phyloP scores from a whole-genome alignment of 2,329 filamentous ascomycete genomes.

The Domatiomyces globalis region DNA sequence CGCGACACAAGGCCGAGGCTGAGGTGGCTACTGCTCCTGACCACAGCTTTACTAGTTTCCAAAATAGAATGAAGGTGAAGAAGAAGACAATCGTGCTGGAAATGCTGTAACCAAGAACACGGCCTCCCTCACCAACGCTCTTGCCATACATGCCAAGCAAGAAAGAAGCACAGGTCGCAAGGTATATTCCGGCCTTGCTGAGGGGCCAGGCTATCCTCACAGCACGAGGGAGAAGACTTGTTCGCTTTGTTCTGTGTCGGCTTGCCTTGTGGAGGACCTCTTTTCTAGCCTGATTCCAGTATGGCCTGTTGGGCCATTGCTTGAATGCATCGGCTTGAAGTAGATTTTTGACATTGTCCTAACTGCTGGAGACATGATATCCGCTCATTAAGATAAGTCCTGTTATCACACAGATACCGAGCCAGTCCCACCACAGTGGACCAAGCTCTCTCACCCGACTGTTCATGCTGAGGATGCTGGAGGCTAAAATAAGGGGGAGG shows the following conservation, averaged over 20 bases:
- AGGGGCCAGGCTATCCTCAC: background rate
- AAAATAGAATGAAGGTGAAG: background rate
- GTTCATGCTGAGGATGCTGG: slow-evolving; percentile 1
- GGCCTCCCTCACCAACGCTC: background rate
- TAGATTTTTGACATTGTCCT: background rate
- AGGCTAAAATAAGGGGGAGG: background rate
- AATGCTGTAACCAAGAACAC: background rate
- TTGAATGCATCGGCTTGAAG: background rate
- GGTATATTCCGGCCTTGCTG: background rate
- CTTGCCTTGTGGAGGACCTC: background rate
- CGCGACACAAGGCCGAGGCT: too few relatives aligned
- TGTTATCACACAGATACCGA: slow-evolving; percentile 1
- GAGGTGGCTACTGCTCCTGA: too few relatives aligned
- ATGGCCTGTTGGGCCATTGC: background rate
- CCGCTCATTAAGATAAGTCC: background rate
- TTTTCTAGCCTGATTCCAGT: background rate
- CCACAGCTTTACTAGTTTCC: too few relatives aligned
- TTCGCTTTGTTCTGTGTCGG: too few relatives aligned
- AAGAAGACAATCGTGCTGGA: background rate
- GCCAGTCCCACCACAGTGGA: slow-evolving; percentile 2
- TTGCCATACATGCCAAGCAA: background rate
- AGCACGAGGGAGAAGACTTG: background rate
- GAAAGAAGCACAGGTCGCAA: background rate
- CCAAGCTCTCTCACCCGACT: background rate
- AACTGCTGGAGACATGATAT: background rate